These are phyloP conservation scores for Cenococcum geophilum DNA, from an alignment of 495 filamentous ascomycete species.

Conservation along the genomic window DNA sequence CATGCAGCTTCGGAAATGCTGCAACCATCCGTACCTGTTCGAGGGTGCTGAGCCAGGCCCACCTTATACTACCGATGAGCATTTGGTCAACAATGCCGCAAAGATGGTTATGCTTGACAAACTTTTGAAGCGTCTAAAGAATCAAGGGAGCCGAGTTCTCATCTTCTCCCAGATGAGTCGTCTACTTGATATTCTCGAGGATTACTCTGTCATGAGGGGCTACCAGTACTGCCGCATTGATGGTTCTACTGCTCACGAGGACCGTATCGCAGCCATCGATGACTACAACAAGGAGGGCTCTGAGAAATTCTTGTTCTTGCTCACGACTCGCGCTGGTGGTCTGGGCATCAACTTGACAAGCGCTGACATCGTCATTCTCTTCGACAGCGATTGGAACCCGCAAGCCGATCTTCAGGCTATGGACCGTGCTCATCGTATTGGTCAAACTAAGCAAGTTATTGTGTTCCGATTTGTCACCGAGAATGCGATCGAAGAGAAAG, in stretches of 20 bases:
- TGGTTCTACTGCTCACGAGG: conserved; percentile 93
- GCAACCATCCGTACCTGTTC: conserved; percentile 98
- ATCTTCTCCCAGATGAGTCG: conserved; percentile 99
- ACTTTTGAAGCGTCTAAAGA: conserved; percentile 75
- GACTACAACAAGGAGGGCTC: conserved; percentile 95
- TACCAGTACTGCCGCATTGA: conserved; percentile 98
- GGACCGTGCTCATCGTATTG: conserved; percentile 97
- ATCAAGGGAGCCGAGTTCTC: conserved; percentile 81
- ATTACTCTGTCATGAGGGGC: conserved; percentile 92
- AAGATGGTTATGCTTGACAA: conserved; percentile 99
- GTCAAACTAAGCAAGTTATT: conserved; percentile 95
- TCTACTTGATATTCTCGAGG: conserved; percentile 93
- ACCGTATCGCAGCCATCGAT: conserved; percentile 95
- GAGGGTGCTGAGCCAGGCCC: conserved; percentile 97
- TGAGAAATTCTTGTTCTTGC: conserved; percentile 93
- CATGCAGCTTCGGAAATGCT: conserved; percentile 99
- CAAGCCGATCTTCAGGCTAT: conserved; percentile 98
- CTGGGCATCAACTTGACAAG: conserved; percentile 97
- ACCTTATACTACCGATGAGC: conserved; percentile 96
- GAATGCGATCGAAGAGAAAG: conserved; percentile 97
- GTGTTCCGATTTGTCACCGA: conserved; percentile 97
- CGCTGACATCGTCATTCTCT: conserved; percentile 96
- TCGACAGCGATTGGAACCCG: conserved; percentile 98
- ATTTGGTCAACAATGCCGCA: conserved; percentile 85
- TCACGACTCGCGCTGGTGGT: conserved; percentile 95